Conservation (phyloP, 306 rosid genomes). For the Cicer arietinum region DNA sequence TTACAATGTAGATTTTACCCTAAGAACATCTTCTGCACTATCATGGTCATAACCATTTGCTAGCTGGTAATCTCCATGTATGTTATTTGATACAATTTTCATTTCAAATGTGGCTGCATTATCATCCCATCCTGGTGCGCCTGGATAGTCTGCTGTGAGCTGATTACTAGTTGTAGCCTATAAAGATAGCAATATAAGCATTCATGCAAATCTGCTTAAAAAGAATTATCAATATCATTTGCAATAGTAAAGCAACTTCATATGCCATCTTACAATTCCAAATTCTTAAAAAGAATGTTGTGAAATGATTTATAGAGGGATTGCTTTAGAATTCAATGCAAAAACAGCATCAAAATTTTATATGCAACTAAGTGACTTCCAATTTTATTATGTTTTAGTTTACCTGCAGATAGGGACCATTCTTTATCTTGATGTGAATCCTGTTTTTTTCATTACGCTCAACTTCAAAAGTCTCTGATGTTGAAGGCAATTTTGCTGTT, state of each 20-base stretch:
- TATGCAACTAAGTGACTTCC: conserved; percentile 32
- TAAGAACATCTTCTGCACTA: conserved; percentile 64
- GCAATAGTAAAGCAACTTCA: conserved; percentile 2
- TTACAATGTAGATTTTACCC: conserved; percentile 56
- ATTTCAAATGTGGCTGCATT: conserved; percentile 85
- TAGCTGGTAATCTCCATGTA: conserved; percentile 95
- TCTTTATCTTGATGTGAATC: conserved; percentile 70
- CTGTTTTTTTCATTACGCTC: conserved; percentile 60
- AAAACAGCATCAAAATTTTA: conserved; percentile 21
- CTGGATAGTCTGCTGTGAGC: conserved; percentile 75
- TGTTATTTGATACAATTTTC: conserved; percentile 59
- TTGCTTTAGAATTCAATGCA: background rate
- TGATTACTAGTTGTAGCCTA: conserved; percentile 72
- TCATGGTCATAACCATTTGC: conserved; percentile 79
- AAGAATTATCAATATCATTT: conserved; percentile 28
- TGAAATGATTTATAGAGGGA: conserved; percentile 25
- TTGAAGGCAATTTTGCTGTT: conserved; percentile 61
- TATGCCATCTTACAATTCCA: background rate
- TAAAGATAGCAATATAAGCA: conserved; percentile 30
- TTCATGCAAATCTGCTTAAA: conserved; percentile 37
- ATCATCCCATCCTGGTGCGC: conserved; percentile 87
- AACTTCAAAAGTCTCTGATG: conserved; percentile 63
- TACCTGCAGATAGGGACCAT: conserved; percentile 75
- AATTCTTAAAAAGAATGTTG: background rate
- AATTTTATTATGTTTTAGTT: background rate